Evolutionary conservation across 768 basidiomycete species (phyloP).

Genomic region (Postia placenta): DNA sequence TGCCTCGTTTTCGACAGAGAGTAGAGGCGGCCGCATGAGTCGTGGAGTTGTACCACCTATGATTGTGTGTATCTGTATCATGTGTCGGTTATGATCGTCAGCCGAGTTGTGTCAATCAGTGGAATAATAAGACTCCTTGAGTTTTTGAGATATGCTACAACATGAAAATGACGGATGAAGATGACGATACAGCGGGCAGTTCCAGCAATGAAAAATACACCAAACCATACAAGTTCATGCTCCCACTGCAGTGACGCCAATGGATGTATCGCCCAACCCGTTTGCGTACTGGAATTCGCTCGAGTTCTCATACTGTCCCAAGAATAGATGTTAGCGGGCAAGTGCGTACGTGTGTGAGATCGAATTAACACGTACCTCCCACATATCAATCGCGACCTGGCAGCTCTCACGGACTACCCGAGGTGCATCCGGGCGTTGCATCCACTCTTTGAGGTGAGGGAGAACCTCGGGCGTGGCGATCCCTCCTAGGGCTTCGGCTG

Average conservation of each 20-base stretch:
- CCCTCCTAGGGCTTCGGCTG: conserved; percentile 96
- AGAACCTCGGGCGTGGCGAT: conserved; percentile 92
- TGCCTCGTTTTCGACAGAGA: conserved; percentile 26
- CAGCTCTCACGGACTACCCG: conserved; percentile 93
- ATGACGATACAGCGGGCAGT: no score
- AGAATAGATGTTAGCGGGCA: background rate
- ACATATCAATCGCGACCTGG: conserved; percentile 95
- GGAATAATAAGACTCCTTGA: no score
- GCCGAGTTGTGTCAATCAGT: no score
- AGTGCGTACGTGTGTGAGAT: background rate
- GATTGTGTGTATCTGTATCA: no score
- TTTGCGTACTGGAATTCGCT: conserved; percentile 75
- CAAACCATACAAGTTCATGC: no score
- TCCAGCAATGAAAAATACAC: no score
- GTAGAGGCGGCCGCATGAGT: no score
- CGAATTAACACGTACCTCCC: conserved; percentile 56
- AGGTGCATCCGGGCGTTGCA: conserved; percentile 70
- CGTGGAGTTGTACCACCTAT: no score
- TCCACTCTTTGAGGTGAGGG: conserved; percentile 82
- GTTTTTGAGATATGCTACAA: no score
- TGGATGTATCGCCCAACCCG: conserved; percentile 30
- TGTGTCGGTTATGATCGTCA: no score
- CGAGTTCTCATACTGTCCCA: conserved; percentile 68
- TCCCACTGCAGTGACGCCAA: conserved; percentile 12
- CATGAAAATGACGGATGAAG: no score